Conservation (phyloP, 768 basidiomycete genomes). For the Sarcodon aspratus region DNA sequence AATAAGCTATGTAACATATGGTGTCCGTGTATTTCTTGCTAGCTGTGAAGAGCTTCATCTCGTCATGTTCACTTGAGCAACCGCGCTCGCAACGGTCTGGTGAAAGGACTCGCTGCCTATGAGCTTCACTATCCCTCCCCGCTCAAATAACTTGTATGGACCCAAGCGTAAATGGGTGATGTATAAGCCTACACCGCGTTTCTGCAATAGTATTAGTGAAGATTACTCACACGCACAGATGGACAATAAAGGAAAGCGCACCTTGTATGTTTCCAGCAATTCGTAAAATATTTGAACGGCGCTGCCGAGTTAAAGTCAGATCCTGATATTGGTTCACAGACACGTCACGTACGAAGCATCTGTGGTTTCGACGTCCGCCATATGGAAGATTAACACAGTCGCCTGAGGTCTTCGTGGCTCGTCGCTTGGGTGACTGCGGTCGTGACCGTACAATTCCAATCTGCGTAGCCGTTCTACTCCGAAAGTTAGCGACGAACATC, state of each 20-base stretch:
- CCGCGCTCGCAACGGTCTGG: constrained; percentile 30
- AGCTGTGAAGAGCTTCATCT: no score
- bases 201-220: constrained; percentile 15
- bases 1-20: no score
- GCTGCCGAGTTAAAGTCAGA: constrained; percentile 24
- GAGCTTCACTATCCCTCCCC: constrained; percentile 30
- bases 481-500: neutral
- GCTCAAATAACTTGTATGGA: constrained; percentile 27
- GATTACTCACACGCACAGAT: neutral
- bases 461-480: constrained; percentile 61
- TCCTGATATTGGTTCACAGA: neutral
- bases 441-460: constrained; percentile 80
- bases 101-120: constrained; percentile 34
- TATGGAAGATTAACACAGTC: constrained; percentile 77
- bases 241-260: constrained; percentile 15
- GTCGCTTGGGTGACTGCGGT: constrained; percentile 81
- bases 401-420: constrained; percentile 68
- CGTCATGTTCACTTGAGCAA: constrained; percentile 16
- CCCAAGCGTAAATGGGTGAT: constrained; percentile 31
- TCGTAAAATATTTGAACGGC: constrained; percentile 81
- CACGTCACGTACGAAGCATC: constrained; percentile 71
- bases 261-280: constrained; percentile 68
- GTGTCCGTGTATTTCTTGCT: no score
- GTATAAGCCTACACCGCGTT: constrained; percentile 31
- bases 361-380: constrained; percentile 83